Base-by-base conservation (phyloP, 2,329 filamentous ascomycete genomes). In the Fusarium tanahbumbuense region DNA sequence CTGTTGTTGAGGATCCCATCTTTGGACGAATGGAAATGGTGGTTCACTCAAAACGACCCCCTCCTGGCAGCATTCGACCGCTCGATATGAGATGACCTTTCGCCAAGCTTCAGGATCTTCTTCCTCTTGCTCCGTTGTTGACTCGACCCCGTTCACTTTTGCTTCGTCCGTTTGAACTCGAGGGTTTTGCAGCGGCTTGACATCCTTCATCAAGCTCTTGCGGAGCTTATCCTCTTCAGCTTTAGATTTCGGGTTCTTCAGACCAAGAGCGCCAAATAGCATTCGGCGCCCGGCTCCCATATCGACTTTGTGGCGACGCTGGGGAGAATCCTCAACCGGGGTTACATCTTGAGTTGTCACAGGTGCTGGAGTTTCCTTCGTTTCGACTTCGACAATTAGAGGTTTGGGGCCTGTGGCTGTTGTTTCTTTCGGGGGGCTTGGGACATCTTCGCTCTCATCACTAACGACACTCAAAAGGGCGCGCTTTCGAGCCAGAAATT, bases 21-120 rank as follows among this genome's bases (percentile, higher is more conserved):
- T 88, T 78, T 98, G 94, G 18, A 92, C 84, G 78, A 98, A 98
- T 0, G 94, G 94, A 75, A 97, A 98, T 0, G 94, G 93, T 0
- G 95, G 94, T 34, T 92, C 87, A 56, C 87, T 92, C 47, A 97
- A 83, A 32, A 86, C 82, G 41, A 93, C 81, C 8, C 85, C 87
- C 30, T 92, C 87, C n/a, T 92, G 86, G 67, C 89, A 88, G 79
- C 94, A 98, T 78, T 98, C 95, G 1, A 97, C 92, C 23, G 93
- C 94, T 25, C 88, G 87, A 65, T 97, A 89, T 13, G 83, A 86
- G 64, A 98, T 90, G 71, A 89, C 93, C 7, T 88, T 82, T 71
- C 88, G 88, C 94, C 94, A 98, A 23, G 87, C 85, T 30, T 92
- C 85, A 1, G 86, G 81, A 46, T 88, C 84, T 46, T 82, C 78